Base-by-base conservation (phyloP, 148 eudicot species). In the Silene uniflora region DNA sequence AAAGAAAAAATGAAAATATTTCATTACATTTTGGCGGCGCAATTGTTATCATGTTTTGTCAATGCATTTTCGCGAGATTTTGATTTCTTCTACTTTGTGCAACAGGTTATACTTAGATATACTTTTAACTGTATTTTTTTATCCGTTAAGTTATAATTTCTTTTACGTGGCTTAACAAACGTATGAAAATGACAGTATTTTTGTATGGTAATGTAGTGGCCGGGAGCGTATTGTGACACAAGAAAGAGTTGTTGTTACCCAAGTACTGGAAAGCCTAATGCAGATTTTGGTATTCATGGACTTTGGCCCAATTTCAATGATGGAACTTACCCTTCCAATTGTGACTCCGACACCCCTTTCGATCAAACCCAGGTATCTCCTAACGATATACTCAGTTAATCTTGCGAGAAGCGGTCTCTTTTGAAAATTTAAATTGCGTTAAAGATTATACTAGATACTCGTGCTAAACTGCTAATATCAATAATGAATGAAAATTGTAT, bases 271-370 rank as follows among this genome's bases (percentile, higher is more conserved):
- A 90, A 91, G 61, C 94, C 97, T 2, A 77, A 78, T 2, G 17
- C 92, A 3, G 87, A 90, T 78, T 91, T 90, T 59, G 86, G 89
- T 0, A 87, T 91, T 79, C 92, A 87, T 77, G 93, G 93, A n/a
- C 94, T 91, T 23, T 88, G 92, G 97, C 97, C 93, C 0, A 83
- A 91, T 62, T 74, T 84, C 72, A 79, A 83, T 1, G 81, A 87
- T 62, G 90, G 91, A 3, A 76, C 90, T 1, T 86, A 84, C 77
- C 92, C 93, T 13, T 83, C 90, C 9, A 87, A 84, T 56, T 89
- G 97, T 29, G 86, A 85, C 75, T 73, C 84, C 6, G 24, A 44
- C 71, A 83, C 59, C 76, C 82, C 79, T 29, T 88, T 70, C 27
- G 65, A 83, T 24, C 62, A 23, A 70, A 80, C 89, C 3, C 42